Evolutionary conservation across 345 rosid genomes (phyloP).

Genomic region (Populus deltoides): DNA sequence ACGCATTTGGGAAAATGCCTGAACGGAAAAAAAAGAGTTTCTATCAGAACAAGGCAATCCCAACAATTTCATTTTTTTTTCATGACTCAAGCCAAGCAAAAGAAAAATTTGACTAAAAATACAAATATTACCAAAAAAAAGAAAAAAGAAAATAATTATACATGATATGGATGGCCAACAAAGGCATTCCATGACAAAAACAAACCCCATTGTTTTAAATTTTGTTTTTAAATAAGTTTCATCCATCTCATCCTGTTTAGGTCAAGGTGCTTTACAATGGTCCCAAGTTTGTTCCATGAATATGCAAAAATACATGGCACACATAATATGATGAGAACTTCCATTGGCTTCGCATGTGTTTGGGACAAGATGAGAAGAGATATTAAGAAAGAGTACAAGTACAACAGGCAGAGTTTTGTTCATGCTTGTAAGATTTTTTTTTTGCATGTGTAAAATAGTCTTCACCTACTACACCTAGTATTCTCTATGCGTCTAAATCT

Average conservation of each 20-base stretch:
- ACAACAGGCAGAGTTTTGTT: background rate
- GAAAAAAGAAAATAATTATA: background rate
- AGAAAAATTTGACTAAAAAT: too few species aligned
- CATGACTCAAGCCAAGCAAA: background rate
- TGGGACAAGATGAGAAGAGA: background rate
- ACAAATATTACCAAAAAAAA: background rate
- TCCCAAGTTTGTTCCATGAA: background rate
- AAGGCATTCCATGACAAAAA: background rate
- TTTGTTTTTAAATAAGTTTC: background rate
- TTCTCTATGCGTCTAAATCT: background rate
- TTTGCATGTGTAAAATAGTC: background rate
- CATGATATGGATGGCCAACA: background rate
- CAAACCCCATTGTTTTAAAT: background rate
- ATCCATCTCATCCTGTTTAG: background rate
- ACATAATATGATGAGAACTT: background rate
- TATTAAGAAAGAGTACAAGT: background rate
- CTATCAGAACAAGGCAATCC: conserved; percentile 4
- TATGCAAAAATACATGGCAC: background rate
- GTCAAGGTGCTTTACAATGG: background rate
- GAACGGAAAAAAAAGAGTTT: background rate
- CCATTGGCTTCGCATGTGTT: background rate
- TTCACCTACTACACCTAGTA: background rate
- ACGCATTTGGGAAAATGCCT: conserved; percentile 99
- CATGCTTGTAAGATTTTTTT: background rate
- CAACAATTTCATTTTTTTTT: background rate